A percentile compares a stretch with the other conserved stretches of the same genome.
These are phyloP conservation scores for Elsinoe necatrix DNA, from an alignment of 2,329 filamentous ascomycete species.

Conservation along the genomic window DNA sequence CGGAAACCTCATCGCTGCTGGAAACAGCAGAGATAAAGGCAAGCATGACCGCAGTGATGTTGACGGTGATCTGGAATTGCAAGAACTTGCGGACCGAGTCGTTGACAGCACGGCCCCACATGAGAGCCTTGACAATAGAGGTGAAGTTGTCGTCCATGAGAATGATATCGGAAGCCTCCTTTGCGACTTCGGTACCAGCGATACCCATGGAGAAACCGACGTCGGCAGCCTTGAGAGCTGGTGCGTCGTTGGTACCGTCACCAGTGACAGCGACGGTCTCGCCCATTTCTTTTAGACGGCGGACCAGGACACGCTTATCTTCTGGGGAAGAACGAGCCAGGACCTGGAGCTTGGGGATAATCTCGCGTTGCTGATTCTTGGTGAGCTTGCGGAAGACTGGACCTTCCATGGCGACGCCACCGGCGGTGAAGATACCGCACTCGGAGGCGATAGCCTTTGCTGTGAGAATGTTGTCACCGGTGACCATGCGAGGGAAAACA, in stretches of 20 bases:
- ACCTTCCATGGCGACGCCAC: constrained; percentile 38
- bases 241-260: constrained; percentile 59
- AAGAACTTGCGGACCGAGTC: constrained; percentile 48
- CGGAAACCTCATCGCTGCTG: constrained; percentile 58
- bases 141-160: constrained; percentile 56
- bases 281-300: constrained; percentile 54
- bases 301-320: constrained; percentile 59
- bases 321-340: constrained; percentile 61
- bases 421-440: constrained; percentile 54
- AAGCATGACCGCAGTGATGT: constrained; percentile 79
- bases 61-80: constrained; percentile 75
- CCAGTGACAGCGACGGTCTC: constrained; percentile 60
- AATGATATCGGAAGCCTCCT: constrained; percentile 54
- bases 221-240: constrained; percentile 57
- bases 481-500: constrained; percentile 66
- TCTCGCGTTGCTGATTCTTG: constrained; percentile 40
- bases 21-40: constrained; percentile 83
- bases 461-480: constrained; percentile 63
- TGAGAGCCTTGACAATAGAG: constrained; percentile 54
- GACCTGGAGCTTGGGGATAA: constrained; percentile 57
- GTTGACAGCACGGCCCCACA: constrained; percentile 53
- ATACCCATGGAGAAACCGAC: constrained; percentile 63
- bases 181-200: constrained; percentile 56
- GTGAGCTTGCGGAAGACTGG: constrained; percentile 38
- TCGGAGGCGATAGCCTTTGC: constrained; percentile 65